A percentile compares a stretch with the other conserved stretches of the same genome.
Conservation (phyloP, 1,139 yeast genomes). For the Ogataea hybrid region DNA sequence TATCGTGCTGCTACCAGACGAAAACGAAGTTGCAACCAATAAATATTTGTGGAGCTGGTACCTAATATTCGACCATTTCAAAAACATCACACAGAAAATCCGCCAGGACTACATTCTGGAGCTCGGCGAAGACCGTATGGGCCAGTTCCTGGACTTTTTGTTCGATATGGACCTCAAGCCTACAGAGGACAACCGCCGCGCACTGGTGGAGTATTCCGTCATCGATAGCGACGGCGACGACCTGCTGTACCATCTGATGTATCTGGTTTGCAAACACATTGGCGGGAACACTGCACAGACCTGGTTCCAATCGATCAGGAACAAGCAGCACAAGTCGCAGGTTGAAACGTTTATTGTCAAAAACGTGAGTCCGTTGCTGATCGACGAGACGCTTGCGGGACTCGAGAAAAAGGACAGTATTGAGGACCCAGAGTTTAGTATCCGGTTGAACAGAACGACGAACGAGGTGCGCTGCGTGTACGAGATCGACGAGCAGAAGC, state of each 20-base stretch:
- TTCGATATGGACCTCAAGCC: slow-evolving; percentile 46
- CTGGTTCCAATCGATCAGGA: slow-evolving; percentile 69
- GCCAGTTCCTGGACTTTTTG: slow-evolving; percentile 46
- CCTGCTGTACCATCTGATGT: slow-evolving; percentile 52
- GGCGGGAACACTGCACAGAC: slow-evolving; percentile 62
- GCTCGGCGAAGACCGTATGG: slow-evolving; percentile 47
- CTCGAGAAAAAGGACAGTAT: slow-evolving; percentile 32
- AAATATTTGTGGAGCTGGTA: slow-evolving; percentile 71
- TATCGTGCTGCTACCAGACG: slow-evolving; percentile 37
- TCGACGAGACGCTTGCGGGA: slow-evolving; percentile 49
- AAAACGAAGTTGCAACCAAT: slow-evolving; percentile 35
- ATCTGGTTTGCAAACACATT: slow-evolving; percentile 51
- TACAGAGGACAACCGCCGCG: slow-evolving; percentile 19
- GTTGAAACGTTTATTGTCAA: slow-evolving; percentile 63
- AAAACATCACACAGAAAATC: slow-evolving; percentile 62
- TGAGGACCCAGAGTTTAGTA: slow-evolving; percentile 55
- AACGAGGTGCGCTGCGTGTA: slow-evolving; percentile 75
- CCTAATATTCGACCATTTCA: slow-evolving; percentile 60
- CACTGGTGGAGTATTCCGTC: slow-evolving; percentile 18
- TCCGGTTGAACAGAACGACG: slow-evolving; percentile 59
- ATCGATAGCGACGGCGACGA: slow-evolving; percentile 16
- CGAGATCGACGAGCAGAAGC: slow-evolving; percentile 81
- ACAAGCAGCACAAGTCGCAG: slow-evolving; percentile 51
- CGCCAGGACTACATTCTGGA: slow-evolving; percentile 60
- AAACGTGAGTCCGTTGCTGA: slow-evolving; percentile 62